Percentiles rank a stretch among this genome's conserved stretches.
Conservation (phyloP, 768 basidiomycete species). For the Termitomyces eurrhizus region DNA sequence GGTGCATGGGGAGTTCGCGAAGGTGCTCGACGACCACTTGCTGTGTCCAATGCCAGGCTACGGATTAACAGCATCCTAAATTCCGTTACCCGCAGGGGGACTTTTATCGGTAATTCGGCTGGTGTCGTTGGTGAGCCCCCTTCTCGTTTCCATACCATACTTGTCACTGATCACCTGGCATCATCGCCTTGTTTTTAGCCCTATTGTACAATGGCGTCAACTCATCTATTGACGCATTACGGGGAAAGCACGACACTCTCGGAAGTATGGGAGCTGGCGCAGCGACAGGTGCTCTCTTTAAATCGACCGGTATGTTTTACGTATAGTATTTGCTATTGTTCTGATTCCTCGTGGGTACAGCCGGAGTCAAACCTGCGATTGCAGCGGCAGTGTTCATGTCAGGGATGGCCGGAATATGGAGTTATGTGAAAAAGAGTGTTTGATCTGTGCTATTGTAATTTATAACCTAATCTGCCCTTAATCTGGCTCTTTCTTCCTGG, state of each 20-base stretch:
- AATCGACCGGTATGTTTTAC: slow-evolving; percentile 77
- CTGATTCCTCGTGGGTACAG: slow-evolving; percentile 50
- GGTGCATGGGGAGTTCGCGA: slow-evolving; percentile 96
- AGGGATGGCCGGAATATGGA: slow-evolving; percentile 89
- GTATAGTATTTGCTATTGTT: slow-evolving; percentile 23
- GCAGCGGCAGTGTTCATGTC: slow-evolving; percentile 89
- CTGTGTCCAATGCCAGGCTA: slow-evolving; percentile 79
- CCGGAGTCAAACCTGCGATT: slow-evolving; percentile 87
- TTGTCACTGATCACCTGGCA: slow-evolving; percentile 22
- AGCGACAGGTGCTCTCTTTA: slow-evolving; percentile 87
- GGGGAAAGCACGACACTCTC: slow-evolving; percentile 87
- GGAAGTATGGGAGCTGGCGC: slow-evolving; percentile 94
- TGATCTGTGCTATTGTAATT: slow-evolving; percentile 46
- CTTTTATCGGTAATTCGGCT: slow-evolving; percentile 97
- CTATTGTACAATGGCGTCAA: slow-evolving; percentile 96
- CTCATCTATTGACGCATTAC: slow-evolving; percentile 83
- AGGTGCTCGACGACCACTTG: slow-evolving; percentile 84
- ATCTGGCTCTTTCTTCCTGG: slow-evolving; percentile 39
- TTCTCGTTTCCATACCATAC: slow-evolving; percentile 22
- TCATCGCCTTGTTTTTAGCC: slow-evolving; percentile 52
- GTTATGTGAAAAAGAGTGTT: slow-evolving; percentile 87
- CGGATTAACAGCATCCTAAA: slow-evolving; percentile 97
- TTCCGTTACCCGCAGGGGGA: slow-evolving; percentile 93
- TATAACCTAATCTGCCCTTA: slow-evolving; percentile 49
- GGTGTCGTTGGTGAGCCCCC: slow-evolving; percentile 88